Percentiles rank a stretch among this genome's conserved stretches.
Conservation (phyloP, 2,329 filamentous ascomycete genomes). For the Calonectria multiphialidica region DNA sequence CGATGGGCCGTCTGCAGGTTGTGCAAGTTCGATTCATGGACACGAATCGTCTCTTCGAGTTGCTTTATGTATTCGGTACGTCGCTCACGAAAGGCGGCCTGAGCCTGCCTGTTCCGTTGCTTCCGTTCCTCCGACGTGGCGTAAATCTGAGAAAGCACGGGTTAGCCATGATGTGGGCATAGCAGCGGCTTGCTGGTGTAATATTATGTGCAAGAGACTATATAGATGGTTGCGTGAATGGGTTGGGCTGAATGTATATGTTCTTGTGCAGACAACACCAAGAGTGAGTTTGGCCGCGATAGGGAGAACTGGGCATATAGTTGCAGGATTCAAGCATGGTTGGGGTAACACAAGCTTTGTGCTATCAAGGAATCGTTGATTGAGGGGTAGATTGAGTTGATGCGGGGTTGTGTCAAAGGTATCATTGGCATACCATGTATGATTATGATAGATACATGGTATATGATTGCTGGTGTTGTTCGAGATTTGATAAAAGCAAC, state of each 20-base stretch:
- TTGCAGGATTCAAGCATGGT: background rate
- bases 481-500: conserved; percentile 53
- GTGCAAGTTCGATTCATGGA: conserved; percentile 94
- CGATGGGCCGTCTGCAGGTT: conserved; percentile 95
- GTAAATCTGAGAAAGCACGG: conserved; percentile 78
- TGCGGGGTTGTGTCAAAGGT: conserved; percentile 3
- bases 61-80: conserved; percentile 99
- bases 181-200: background rate
- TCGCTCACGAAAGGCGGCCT: conserved; percentile 96
- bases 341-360: background rate
- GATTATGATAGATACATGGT: background rate
- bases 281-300: background rate
- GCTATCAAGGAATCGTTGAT: background rate
- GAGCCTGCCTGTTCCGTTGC: conserved; percentile 95
- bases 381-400: conserved; percentile 21
- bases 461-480: background rate
- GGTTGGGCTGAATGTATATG: background rate
- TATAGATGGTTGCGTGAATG: background rate
- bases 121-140: conserved; percentile 98
- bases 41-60: conserved; percentile 95
- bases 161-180: conserved; percentile 32
- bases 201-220: background rate
- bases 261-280: background rate
- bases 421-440: conserved; percentile 9
- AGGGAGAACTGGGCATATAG: too few relatives aligned